Evolutionary conservation across 805 yeast species (phyloP).

Genomic region (Candida methanosorbosa): DNA sequence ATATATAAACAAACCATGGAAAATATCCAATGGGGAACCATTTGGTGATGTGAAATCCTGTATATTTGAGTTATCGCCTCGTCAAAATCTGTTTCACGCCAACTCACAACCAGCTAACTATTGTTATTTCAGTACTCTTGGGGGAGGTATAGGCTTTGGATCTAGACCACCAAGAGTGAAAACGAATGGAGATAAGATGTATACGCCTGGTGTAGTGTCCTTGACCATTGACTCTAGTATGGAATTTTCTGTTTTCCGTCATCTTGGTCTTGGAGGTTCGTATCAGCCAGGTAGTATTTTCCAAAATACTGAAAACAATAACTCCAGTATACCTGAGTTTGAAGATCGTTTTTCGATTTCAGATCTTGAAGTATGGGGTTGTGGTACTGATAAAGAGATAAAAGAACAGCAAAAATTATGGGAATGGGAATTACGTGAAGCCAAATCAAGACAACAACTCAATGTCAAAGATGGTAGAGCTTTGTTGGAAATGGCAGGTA

Average conservation of each 20-base stretch:
- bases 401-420: conserved; percentile 69
- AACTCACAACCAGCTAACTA: conserved; percentile 15
- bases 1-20: conserved; percentile 69
- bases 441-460: conserved; percentile 64
- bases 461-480: conserved; percentile 82
- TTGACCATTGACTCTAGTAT: conserved; percentile 68
- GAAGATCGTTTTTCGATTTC: conserved; percentile 68
- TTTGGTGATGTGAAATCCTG: conserved; percentile 57
- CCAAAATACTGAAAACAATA: conserved; percentile 1
- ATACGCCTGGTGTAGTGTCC: conserved; percentile 69
- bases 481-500: conserved; percentile 73
- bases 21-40: conserved; percentile 52
- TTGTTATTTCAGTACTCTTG: conserved; percentile 61
- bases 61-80: conserved; percentile 64
- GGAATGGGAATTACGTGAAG: conserved; percentile 91
- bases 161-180: conserved; percentile 52
- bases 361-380: conserved; percentile 87
- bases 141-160: conserved; percentile 85
- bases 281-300: conserved; percentile 29
- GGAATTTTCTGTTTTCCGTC: conserved; percentile 76
- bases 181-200: conserved; percentile 28
- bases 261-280: conserved; percentile 48
- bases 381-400: conserved; percentile 72
- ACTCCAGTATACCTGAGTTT: conserved; percentile 33
- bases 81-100: conserved; percentile 44